These are phyloP conservation scores for Knufia fluminis DNA, from an alignment of 2,329 filamentous ascomycete species.

Conservation along the genomic window DNA sequence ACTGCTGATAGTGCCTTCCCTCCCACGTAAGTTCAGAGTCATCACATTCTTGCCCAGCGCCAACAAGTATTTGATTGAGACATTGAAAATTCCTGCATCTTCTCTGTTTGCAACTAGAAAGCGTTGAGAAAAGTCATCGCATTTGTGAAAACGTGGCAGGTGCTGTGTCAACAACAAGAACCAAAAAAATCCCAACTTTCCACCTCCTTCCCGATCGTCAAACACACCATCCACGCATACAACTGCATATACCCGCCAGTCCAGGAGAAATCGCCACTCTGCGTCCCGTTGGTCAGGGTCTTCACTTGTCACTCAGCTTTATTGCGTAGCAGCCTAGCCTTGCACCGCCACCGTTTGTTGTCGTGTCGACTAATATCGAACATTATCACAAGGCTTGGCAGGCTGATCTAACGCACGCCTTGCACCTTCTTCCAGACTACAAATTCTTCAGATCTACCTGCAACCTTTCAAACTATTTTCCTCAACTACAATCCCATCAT, in stretches of 20 bases:
- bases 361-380: constrained; percentile 7
- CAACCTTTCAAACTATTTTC: constrained; percentile 12
- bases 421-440: constrained; percentile 12
- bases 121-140: background rate
- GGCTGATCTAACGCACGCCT: constrained; percentile 1
- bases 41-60: constrained; percentile 1
- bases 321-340: background rate
- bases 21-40: background rate
- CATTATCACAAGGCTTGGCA: constrained; percentile 5
- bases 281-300: background rate
- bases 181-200: background rate
- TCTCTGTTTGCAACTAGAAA: background rate
- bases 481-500: constrained; percentile 10
- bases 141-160: background rate
- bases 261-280: background rate
- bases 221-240: constrained; percentile 6
- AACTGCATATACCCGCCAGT: constrained; percentile 7
- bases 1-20: no score
- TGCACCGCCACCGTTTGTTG: constrained; percentile 5
- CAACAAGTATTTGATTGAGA: constrained; percentile 2
- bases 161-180: background rate
- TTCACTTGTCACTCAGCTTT: background rate
- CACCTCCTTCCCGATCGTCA: background rate
- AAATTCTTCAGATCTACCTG: constrained; percentile 13
- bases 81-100: background rate